phyloP scores from a whole-genome alignment of 306 rosid species.

The Cotoneaster glaucophyllus region DNA sequence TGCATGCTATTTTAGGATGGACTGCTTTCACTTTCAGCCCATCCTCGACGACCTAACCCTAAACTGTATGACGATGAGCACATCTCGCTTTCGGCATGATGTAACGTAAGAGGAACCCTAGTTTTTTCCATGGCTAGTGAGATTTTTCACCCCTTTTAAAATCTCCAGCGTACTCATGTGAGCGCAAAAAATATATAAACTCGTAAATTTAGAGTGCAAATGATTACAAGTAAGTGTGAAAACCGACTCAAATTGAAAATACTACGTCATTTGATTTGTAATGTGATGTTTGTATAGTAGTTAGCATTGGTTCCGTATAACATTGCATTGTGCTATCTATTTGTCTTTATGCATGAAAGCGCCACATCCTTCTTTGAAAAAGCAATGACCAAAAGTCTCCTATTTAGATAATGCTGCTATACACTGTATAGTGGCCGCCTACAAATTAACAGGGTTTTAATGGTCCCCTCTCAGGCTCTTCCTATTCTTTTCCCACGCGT shows the following conservation, averaged over 20 bases:
- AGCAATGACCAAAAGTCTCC: not conserved
- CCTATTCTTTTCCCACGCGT: not conserved
- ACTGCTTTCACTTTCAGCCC: slow-evolving; percentile 2
- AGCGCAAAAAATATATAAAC: no score
- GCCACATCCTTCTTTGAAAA: not conserved
- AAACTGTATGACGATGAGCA: not conserved
- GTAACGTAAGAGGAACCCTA: not conserved
- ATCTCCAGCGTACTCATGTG: no score
- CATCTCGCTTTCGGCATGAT: not conserved
- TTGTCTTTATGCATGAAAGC: not conserved
- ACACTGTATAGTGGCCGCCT: not conserved
- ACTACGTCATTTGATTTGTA: not conserved
- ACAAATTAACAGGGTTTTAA: not conserved
- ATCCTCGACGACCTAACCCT: slow-evolving; percentile 3
- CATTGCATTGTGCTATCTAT: not conserved
- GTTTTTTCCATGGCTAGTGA: not conserved
- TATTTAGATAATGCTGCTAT: not conserved
- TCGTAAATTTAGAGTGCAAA: no score
- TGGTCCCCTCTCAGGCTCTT: not conserved
- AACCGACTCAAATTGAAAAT: not conserved
- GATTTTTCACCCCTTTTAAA: not conserved
- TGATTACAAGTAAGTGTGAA: not conserved
- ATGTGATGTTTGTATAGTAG: not conserved
- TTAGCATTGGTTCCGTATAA: no score
- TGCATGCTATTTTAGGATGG: not conserved